phyloP scores from a whole-genome alignment of 257 asterid genomes.

The Solanum megistacrolobum region DNA sequence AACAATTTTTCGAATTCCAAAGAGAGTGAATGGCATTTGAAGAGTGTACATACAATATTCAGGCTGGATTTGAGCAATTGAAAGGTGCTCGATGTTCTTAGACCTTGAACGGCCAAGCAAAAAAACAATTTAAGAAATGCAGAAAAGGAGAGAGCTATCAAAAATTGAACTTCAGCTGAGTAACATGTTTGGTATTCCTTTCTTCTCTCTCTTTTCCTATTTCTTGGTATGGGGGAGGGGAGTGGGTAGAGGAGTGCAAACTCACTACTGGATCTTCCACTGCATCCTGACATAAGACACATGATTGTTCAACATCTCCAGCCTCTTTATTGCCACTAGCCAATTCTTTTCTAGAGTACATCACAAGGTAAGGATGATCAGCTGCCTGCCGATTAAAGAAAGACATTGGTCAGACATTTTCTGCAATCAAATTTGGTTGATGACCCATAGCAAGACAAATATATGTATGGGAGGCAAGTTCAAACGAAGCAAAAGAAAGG shows the following conservation, averaged over 20 bases:
- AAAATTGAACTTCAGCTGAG: background rate
- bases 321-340: slow-evolving; percentile 35
- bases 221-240: background rate
- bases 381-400: slow-evolving; percentile 46
- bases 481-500: background rate
- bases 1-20: background rate
- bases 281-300: slow-evolving; percentile 53
- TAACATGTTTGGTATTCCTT: background rate
- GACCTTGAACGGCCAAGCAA: background rate
- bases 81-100: background rate
- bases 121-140: background rate
- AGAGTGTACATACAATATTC: background rate
- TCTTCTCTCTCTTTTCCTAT: background rate
- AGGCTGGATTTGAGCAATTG: background rate
- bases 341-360: slow-evolving; percentile 37
- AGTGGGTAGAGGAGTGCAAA: background rate
- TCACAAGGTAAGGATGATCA: slow-evolving; percentile 78
- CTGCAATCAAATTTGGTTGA: background rate
- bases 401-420: background rate
- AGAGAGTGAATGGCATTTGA: too few relatives aligned
- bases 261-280: slow-evolving; percentile 69
- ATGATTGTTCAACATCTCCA: slow-evolving; percentile 26
- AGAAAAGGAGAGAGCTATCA: background rate
- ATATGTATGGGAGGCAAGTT: background rate
- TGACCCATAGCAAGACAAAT: background rate